phyloP scores from a whole-genome alignment of 1,139 yeast species.

The Pichia sp. region DNA sequence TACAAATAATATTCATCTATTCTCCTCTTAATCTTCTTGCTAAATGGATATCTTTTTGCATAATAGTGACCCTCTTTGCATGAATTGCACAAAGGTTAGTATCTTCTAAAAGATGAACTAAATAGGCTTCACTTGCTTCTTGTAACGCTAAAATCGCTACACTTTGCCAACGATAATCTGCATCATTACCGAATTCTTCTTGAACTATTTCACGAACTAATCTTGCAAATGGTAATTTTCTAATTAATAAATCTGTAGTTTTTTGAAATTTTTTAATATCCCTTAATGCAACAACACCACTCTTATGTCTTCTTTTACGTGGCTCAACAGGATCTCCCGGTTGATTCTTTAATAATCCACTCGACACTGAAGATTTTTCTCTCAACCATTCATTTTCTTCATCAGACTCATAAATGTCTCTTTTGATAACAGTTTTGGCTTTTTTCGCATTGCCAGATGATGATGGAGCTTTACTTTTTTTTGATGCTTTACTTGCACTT shows the following conservation, averaged over 20 bases:
- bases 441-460: constrained; percentile 1
- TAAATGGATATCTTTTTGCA: constrained; percentile 88
- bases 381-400: constrained; percentile 6
- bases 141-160: constrained; percentile 84
- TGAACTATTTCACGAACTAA: constrained; percentile 76
- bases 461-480: background rate
- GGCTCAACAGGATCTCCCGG: constrained; percentile 44
- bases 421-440: background rate
- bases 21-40: constrained; percentile 84
- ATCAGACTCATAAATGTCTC: constrained; percentile 11
- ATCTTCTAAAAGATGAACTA: constrained; percentile 82
- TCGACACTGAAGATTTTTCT: background rate
- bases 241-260: constrained; percentile 66
- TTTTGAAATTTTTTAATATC: constrained; percentile 79
- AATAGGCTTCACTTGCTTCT: constrained; percentile 87
- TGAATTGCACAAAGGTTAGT: constrained; percentile 88
- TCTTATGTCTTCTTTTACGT: constrained; percentile 50
- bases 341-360: constrained; percentile 42
- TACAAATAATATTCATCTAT: constrained; percentile 1
- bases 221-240: constrained; percentile 90
- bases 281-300: constrained; percentile 69
- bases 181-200: constrained; percentile 48
- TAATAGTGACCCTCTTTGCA: constrained; percentile 88
- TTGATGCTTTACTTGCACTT: background rate
- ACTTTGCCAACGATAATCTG: constrained; percentile 80